Conservation (phyloP, 139 green algal genomes). For the Chlamydomonas sphaeroides region DNA sequence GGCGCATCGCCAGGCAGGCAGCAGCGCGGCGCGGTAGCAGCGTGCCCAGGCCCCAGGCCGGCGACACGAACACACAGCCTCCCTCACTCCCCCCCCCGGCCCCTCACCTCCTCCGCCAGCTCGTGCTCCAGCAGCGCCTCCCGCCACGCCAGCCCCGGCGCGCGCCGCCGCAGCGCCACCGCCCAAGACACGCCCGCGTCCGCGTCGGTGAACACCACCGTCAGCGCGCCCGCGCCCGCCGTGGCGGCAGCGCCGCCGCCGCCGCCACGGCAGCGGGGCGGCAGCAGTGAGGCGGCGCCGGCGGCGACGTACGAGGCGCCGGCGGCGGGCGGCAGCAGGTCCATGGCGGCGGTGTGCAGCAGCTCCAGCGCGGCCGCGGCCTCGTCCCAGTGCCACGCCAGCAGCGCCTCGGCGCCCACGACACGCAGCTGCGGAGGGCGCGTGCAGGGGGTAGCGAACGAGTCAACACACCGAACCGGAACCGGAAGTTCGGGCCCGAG, state of each 20-base stretch:
- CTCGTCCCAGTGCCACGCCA: not conserved
- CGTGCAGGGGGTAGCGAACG: too few relatives aligned
- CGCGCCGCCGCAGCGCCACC: not conserved
- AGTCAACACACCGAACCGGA: too few relatives aligned
- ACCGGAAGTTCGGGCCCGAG: too few relatives aligned
- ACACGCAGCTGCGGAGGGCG: not conserved
- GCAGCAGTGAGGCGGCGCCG: not conserved
- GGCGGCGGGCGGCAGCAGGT: not conserved
- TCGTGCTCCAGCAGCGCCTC: slow-evolving; percentile 16
- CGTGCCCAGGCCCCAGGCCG: not conserved
- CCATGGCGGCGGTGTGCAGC: not conserved
- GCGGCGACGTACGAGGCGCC: not conserved
- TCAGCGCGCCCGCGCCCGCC: not conserved
- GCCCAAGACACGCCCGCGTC: slow-evolving; percentile 12
- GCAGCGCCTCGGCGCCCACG: not conserved
- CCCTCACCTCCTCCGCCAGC: slow-evolving; percentile 15
- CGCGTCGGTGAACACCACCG: slow-evolving; percentile 1
- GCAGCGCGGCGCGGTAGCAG: not conserved
- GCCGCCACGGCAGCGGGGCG: too few relatives aligned
- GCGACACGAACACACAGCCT: too few relatives aligned
- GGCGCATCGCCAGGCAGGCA: not conserved
- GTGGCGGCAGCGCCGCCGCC: not conserved
- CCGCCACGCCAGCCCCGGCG: not conserved
- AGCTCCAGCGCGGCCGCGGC: not conserved
- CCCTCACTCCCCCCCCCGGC: not conserved